Evolutionary conservation across 2,329 filamentous ascomycete species (phyloP).

Genomic region (Nakataea oryzae): DNA sequence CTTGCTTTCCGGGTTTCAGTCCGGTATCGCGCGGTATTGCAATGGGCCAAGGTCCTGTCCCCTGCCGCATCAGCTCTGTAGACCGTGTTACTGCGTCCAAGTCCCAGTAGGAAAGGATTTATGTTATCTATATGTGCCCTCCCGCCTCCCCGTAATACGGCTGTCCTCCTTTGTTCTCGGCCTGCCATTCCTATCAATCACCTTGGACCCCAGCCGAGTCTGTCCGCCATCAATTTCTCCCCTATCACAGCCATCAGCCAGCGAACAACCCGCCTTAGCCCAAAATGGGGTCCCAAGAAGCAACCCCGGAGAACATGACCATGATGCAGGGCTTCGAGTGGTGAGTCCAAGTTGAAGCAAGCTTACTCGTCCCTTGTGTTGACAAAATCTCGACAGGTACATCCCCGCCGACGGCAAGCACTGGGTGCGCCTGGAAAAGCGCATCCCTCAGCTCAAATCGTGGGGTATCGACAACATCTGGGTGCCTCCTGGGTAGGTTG

Average conservation of each 20-base stretch:
- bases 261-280: neutral
- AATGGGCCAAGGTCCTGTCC: neutral
- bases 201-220: neutral
- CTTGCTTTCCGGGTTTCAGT: neutral
- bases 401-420: constrained; percentile 52
- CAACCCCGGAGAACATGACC: constrained; percentile 35
- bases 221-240: neutral
- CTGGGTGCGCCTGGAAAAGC: constrained; percentile 48
- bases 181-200: neutral
- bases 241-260: neutral
- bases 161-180: neutral
- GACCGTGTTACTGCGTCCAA: neutral
- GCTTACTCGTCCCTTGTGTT: neutral
- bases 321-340: constrained; percentile 67
- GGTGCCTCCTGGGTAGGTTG: constrained; percentile 49
- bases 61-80: neutral
- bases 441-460: constrained; percentile 44
- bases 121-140: neutral
- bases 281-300: constrained; percentile 12
- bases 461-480: constrained; percentile 57
- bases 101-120: neutral
- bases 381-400: constrained; percentile 24
- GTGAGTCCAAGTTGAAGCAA: constrained; percentile 15
- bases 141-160: neutral
- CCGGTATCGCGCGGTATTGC: no score